These are phyloP conservation scores for Hibiscus tridactylites DNA, from an alignment of 345 rosid genomes.

Conservation along the genomic window DNA sequence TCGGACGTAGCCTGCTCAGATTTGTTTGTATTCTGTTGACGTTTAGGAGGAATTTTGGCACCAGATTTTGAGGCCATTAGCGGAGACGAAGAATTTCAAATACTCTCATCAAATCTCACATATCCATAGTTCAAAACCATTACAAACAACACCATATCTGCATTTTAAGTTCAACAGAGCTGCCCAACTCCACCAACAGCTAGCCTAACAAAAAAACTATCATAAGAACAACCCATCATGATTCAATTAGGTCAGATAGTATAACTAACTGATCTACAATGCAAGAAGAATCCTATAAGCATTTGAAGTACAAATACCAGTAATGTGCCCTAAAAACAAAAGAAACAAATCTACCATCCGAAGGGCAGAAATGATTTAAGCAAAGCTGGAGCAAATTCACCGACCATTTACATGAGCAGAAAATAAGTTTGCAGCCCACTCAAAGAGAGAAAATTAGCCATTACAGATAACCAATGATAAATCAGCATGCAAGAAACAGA, in stretches of 20 bases:
- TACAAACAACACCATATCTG: constrained; percentile 17
- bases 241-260: not conserved
- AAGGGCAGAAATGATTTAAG: not conserved
- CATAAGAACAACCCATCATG: not conserved
- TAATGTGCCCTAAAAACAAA: not conserved
- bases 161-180: constrained; percentile 4
- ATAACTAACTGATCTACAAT: not conserved
- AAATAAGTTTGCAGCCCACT: not conserved
- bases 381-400: not conserved
- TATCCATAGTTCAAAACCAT: constrained; percentile 14
- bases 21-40: constrained; percentile 34
- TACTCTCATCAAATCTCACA: constrained; percentile 27
- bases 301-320: constrained; percentile 4
- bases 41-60: constrained; percentile 32
- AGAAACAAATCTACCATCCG: not conserved
- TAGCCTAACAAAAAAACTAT: not conserved
- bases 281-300: not conserved
- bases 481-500: constrained; percentile 10
- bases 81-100: constrained; percentile 4
- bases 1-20: constrained; percentile 20
- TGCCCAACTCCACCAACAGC: constrained; percentile 4
- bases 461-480: not conserved
- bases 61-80: constrained; percentile 48
- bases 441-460: not conserved
- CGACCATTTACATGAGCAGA: not conserved